Evolutionary conservation across 805 yeast genomes (phyloP), one percentile per base, ranked within the genome.

Genomic region (Kodamaea sagamina): DNA sequence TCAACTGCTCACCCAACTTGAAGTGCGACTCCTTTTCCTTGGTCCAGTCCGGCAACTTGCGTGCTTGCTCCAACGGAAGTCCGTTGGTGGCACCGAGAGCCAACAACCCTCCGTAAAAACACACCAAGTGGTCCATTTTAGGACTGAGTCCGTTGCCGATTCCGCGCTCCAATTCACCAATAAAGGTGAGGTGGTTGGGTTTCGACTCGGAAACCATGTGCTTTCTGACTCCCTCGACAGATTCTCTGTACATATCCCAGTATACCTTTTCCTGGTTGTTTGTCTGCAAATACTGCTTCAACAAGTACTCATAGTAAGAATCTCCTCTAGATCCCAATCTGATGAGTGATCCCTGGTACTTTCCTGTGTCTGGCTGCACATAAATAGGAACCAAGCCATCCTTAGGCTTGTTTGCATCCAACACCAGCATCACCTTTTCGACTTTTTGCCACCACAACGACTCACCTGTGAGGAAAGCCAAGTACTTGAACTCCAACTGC

Each of bases 61-160:
- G 71, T 3, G 92, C 95, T 10, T 72, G 75, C 8, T 62, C 63
- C 17, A 78, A 55, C 1, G 83, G 65, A 21, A 68, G 58, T 7
- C 97, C 97, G 36, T 77, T 79, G 2, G 97, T 90, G 11, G 96
- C 95, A 19, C 97, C 97, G 41, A 89, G 66, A 0, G 96, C 93
- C 47, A 90, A 75, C 48, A 86, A 73, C 0, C 97, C 97, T 44
- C 96, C 96, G 58, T 86, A 79, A 63, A 89, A 89, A 62, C 97
- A 90, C 18, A 89, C 97, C 47, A 88, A 69, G 64, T 90, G 97
- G 59, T 90, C 97, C 96, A 90, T 87, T 58, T 88, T 89, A 12
- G 81, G 68, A 11, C 84, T 77, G 11, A 84, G 61, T 2, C 70
- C 65, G 0, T 84, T 82, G 5, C 62, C 65, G n/a, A 87, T 53